phyloP scores from a whole-genome alignment of 768 basidiomycete genomes.

The Phaeotremella skinneri region DNA sequence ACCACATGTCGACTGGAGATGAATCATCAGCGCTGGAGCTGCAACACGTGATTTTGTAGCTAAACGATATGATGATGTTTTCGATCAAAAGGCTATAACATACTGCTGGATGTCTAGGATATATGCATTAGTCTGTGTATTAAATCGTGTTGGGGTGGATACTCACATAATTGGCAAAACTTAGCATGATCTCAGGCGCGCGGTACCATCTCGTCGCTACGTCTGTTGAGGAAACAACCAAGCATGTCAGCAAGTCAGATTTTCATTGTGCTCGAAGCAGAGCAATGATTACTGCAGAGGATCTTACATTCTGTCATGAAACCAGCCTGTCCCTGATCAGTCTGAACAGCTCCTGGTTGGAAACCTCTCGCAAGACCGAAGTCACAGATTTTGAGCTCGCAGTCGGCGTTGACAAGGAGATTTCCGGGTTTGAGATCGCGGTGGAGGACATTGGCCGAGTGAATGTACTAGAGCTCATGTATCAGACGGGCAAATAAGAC shows the following conservation, averaged over 20 bases:
- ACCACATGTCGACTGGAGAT: conserved; percentile 57
- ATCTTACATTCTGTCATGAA: conserved; percentile 97
- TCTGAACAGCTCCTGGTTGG: conserved; percentile 69
- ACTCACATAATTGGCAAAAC: conserved; percentile 60
- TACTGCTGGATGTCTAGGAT: conserved; percentile 53
- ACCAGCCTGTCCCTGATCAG: conserved; percentile 57
- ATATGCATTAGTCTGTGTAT: conserved; percentile 4
- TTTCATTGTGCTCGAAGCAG: too few species aligned
- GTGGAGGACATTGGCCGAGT: conserved; percentile 95
- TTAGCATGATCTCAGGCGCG: conserved; percentile 98
- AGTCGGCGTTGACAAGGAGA: conserved; percentile 94
- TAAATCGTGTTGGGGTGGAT: not conserved
- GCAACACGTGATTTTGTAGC: too few species aligned
- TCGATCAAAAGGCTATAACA: conserved; percentile 8
- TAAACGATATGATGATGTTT: too few species aligned
- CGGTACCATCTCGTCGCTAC: conserved; percentile 98
- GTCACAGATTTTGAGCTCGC: conserved; percentile 77
- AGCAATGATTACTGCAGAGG: too few species aligned
- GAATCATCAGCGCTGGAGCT: not conserved
- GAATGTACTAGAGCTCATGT: conserved; percentile 64
- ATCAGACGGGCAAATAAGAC: conserved; percentile 6
- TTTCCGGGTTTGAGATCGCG: conserved; percentile 92
- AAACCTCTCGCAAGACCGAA: conserved; percentile 95
- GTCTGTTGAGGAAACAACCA: conserved; percentile 38
- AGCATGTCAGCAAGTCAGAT: too few species aligned